Evolutionary conservation across 2,329 filamentous ascomycete genomes (phyloP).

Genomic region (Aureobasidium sp.): DNA sequence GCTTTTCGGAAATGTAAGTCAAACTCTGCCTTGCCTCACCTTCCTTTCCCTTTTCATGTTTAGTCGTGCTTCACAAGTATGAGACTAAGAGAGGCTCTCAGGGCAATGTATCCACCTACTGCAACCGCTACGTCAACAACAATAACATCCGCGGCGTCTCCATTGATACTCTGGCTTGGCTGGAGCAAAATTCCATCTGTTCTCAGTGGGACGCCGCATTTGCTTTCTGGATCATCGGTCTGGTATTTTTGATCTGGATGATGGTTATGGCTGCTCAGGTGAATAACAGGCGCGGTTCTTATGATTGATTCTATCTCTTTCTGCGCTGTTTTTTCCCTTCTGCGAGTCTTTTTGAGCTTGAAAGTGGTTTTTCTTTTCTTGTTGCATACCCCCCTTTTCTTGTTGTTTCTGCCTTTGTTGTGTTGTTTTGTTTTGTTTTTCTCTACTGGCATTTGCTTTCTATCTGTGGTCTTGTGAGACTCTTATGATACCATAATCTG

Average conservation of each 20-base stretch:
- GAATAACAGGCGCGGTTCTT: slow-evolving; percentile 14
- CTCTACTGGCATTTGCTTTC: neutral
- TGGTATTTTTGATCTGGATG: slow-evolving; percentile 60
- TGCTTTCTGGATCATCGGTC: slow-evolving; percentile 56
- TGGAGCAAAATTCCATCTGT: slow-evolving; percentile 57
- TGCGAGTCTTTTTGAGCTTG: neutral
- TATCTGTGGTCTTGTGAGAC: neutral
- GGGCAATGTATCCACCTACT: slow-evolving; percentile 52
- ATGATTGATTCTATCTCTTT: slow-evolving; percentile 10
- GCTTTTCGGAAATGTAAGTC: slow-evolving; percentile 41
- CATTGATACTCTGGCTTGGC: slow-evolving; percentile 52
- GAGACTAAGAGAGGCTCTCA: neutral
- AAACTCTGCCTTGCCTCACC: neutral
- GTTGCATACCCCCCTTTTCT: neutral
- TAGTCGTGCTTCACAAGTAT: no score
- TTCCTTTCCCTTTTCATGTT: neutral
- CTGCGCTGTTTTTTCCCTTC: neutral
- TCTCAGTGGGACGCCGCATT: slow-evolving; percentile 58
- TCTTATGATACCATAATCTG: neutral
- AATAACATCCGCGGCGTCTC: slow-evolving; percentile 42
- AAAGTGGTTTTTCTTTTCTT: neutral
- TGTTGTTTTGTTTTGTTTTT: neutral
- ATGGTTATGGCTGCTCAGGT: slow-evolving; percentile 46
- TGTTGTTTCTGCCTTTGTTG: neutral
- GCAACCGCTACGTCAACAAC: slow-evolving; percentile 50